A percentile compares a stretch with the other conserved stretches of the same genome.
Evolutionary conservation across 371 early-diverging fungal genomes (phyloP).

Genomic region (Circinella umbellata): DNA sequence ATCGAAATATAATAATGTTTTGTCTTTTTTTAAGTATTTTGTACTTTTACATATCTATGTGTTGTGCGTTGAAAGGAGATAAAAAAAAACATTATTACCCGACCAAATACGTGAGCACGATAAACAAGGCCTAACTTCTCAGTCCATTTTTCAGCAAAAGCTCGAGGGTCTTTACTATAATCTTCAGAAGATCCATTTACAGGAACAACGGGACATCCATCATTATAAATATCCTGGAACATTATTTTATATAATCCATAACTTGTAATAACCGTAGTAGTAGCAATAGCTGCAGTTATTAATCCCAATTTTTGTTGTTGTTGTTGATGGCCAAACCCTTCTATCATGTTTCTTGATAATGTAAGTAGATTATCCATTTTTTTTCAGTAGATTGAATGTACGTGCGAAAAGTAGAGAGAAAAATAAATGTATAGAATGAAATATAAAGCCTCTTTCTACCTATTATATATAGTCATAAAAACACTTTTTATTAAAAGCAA

Average conservation of each 20-base stretch:
- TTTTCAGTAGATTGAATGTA: no score
- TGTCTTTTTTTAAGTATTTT: no score
- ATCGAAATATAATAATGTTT: neutral
- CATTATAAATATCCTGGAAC: neutral
- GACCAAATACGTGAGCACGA: conserved; percentile 38
- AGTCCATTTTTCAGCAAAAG: conserved; percentile 25
- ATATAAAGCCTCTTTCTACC: no score
- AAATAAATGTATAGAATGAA: no score
- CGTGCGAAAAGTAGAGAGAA: no score
- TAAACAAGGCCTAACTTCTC: conserved; percentile 30
- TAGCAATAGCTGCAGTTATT: neutral
- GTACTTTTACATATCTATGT: neutral
- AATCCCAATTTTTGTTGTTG: neutral
- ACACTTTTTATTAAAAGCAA: no score
- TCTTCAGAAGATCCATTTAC: conserved; percentile 27
- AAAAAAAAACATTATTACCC: neutral
- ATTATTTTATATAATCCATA: neutral
- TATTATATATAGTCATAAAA: no score
- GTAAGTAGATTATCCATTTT: no score
- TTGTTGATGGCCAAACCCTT: neutral
- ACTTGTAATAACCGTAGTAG: neutral
- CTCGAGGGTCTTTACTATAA: conserved; percentile 22
- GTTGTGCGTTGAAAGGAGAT: neutral
- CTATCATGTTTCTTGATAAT: no score
- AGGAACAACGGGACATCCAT: conserved; percentile 24